These are phyloP conservation scores for Schwanniomyces polymorphus DNA, from an alignment of 805 yeast genomes.

Conservation along the genomic window DNA sequence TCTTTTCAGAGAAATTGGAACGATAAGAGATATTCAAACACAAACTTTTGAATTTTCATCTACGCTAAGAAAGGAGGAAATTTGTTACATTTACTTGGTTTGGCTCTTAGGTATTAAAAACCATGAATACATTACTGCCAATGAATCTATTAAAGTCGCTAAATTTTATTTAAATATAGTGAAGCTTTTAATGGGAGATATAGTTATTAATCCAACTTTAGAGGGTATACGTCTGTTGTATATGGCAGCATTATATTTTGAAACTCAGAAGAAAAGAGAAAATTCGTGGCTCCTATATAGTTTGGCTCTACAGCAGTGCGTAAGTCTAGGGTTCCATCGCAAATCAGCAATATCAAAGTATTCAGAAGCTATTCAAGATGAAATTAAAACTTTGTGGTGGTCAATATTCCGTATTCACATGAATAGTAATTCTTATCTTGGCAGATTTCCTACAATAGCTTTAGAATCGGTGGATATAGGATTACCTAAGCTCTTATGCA, in stretches of 20 bases:
- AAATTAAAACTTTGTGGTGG: background rate
- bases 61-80: slow-evolving; percentile 7
- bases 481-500: background rate
- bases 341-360: background rate
- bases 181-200: slow-evolving; percentile 41
- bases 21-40: background rate
- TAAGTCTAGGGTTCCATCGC: slow-evolving; percentile 1
- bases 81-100: slow-evolving; percentile 48
- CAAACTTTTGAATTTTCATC: background rate
- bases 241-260: background rate
- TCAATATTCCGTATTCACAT: background rate
- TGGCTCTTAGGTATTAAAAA: slow-evolving; percentile 40
- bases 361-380: slow-evolving; percentile 2
- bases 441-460: background rate
- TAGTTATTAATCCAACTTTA: slow-evolving; percentile 42
- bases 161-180: slow-evolving; percentile 40
- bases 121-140: slow-evolving; percentile 16
- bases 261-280: slow-evolving; percentile 1
- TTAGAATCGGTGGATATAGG: background rate
- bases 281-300: slow-evolving; percentile 1
- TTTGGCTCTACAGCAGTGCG: background rate
- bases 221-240: slow-evolving; percentile 35
- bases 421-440: background rate
- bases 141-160: slow-evolving; percentile 15
- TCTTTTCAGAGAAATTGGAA: background rate